These are phyloP conservation scores for Huiozyma naganishii DNA, from an alignment of 805 yeast genomes.

Conservation along the genomic window DNA sequence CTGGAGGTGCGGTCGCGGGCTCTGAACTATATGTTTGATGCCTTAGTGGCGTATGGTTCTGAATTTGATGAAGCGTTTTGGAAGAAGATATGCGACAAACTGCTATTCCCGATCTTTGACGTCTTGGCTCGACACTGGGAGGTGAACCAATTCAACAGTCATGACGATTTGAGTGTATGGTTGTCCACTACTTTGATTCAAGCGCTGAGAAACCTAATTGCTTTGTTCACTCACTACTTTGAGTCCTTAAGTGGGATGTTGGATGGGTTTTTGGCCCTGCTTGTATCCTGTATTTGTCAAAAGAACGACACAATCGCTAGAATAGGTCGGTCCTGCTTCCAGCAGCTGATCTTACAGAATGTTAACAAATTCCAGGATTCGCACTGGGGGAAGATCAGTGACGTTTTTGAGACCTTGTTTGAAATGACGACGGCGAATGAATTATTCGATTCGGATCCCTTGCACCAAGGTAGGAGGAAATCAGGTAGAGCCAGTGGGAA, in stretches of 20 bases:
- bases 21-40: constrained; percentile 69
- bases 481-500: constrained; percentile 6
- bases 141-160: constrained; percentile 50
- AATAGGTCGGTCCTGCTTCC: constrained; percentile 84
- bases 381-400: constrained; percentile 69
- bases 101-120: constrained; percentile 83
- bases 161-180: constrained; percentile 92
- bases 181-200: constrained; percentile 91
- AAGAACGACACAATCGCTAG: constrained; percentile 94
- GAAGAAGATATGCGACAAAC: constrained; percentile 66
- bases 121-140: constrained; percentile 71
- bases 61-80: constrained; percentile 68
- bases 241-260: constrained; percentile 62
- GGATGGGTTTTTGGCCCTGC: constrained; percentile 64
- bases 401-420: constrained; percentile 59
- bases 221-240: constrained; percentile 74
- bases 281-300: constrained; percentile 86
- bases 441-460: constrained; percentile 47
- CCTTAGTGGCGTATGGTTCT: constrained; percentile 67
- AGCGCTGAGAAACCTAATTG: constrained; percentile 81
- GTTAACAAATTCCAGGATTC: constrained; percentile 45
- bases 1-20: constrained; percentile 89
- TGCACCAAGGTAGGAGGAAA: constrained; percentile 25
- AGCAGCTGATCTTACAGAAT: constrained; percentile 69
- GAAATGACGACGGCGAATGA: constrained; percentile 79